phyloP scores from a whole-genome alignment of 176 grass and related monocot genomes.

The Coix lacrymajobi region DNA sequence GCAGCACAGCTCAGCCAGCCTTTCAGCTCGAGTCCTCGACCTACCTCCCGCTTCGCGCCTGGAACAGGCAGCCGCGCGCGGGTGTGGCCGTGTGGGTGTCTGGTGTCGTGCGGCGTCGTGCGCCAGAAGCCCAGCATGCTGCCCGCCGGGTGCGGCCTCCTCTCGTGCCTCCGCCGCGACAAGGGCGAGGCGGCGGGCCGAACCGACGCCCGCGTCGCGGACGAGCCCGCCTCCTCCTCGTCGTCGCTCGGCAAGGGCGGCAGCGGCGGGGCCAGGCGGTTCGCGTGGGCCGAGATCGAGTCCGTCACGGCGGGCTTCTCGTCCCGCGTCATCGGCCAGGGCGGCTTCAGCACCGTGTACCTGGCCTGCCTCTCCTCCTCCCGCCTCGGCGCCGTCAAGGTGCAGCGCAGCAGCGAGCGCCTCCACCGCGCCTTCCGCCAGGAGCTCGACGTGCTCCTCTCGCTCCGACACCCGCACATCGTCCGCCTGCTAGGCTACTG shows the following conservation, averaged over 20 bases:
- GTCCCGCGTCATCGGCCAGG: constrained; percentile 65
- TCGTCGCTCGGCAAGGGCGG: not conserved
- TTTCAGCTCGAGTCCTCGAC: not conserved
- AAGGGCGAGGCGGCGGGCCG: not conserved
- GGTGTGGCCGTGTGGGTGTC: no score
- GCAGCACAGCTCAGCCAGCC: not conserved
- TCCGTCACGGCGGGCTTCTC: constrained; percentile 52
- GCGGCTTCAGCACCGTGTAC: constrained; percentile 78
- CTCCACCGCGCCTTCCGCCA: constrained; percentile 52
- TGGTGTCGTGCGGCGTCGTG: no score
- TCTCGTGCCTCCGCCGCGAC: constrained; percentile 21
- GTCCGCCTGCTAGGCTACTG: constrained; percentile 66
- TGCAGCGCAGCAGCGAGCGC: constrained; percentile 65
- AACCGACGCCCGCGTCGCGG: constrained; percentile 34
- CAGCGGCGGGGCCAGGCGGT: not conserved
- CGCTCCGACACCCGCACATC: constrained; percentile 52
- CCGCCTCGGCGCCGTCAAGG: constrained; percentile 59
- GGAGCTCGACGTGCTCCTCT: constrained; percentile 55
- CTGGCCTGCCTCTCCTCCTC: constrained; percentile 50
- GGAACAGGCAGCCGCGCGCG: no score
- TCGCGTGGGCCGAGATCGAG: constrained; percentile 54
- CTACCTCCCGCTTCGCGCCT: not conserved
- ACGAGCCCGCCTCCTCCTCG: constrained; percentile 5
- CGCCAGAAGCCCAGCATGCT: not conserved
- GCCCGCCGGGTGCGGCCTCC: constrained; percentile 36